Evolutionary conservation across 2,329 filamentous ascomycete species (phyloP).

Genomic region (Arthroderma sp.): DNA sequence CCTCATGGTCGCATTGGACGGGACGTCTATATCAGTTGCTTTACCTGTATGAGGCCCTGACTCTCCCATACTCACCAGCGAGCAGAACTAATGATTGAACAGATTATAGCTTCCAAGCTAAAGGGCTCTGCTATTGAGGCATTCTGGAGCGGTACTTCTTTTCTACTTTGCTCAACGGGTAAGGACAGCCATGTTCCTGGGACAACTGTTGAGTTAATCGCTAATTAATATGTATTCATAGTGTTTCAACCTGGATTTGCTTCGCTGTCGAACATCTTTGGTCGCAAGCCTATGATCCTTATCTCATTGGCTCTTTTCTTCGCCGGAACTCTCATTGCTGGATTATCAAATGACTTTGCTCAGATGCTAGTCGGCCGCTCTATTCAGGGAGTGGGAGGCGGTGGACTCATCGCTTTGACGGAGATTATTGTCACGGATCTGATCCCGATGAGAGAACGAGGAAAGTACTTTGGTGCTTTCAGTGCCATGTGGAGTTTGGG

Average conservation of each 20-base stretch:
- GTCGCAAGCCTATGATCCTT: constrained; percentile 31
- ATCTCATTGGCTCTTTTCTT: constrained; percentile 31
- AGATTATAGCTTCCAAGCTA: constrained; percentile 40
- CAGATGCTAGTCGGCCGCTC: constrained; percentile 34
- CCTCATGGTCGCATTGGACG: constrained; percentile 52
- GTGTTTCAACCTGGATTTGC: constrained; percentile 40
- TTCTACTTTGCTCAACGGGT: constrained; percentile 49
- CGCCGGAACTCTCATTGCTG: constrained; percentile 31
- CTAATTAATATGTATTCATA: constrained; percentile 10
- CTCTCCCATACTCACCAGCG: neutral
- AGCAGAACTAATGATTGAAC: neutral
- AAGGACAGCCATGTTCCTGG: neutral
- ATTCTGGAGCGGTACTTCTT: constrained; percentile 60
- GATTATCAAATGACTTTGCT: constrained; percentile 29
- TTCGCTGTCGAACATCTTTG: constrained; percentile 36
- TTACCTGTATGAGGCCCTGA: constrained; percentile 28
- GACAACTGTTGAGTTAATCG: neutral
- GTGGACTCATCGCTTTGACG: constrained; percentile 31
- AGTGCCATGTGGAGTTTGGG: constrained; percentile 29
- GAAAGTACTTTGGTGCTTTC: constrained; percentile 28
- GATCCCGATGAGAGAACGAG: constrained; percentile 28
- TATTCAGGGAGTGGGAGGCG: constrained; percentile 34
- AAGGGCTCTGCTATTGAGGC: constrained; percentile 45
- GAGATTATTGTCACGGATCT: constrained; percentile 34
- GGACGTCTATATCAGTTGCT: constrained; percentile 52